phyloP scores from a whole-genome alignment of 2,329 filamentous ascomycete species.

The Pseudopyrenochaeta lycopersici region DNA sequence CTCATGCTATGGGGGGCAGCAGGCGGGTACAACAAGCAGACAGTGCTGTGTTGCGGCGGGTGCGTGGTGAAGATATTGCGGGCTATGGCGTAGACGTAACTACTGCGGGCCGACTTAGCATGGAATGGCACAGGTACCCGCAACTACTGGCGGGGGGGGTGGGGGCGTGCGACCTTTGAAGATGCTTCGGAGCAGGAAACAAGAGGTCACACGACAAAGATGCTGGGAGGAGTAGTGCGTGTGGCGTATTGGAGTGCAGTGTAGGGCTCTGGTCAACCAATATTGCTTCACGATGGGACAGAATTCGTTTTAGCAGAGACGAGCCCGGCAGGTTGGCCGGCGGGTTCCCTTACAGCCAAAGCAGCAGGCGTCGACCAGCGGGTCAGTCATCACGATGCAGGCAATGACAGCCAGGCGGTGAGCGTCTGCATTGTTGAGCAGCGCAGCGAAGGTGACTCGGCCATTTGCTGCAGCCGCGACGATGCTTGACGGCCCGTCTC shows the following conservation, averaged over 20 bases:
- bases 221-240: constrained; percentile 12
- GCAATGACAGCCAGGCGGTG: constrained; percentile 16
- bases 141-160: constrained; percentile 17
- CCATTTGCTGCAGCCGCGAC: background rate
- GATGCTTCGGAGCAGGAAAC: constrained; percentile 19
- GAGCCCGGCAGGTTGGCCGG: constrained; percentile 15
- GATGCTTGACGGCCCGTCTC: constrained; percentile 5
- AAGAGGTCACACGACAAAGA: constrained; percentile 20
- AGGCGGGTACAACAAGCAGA: constrained; percentile 20
- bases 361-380: constrained; percentile 13
- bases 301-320: constrained; percentile 5
- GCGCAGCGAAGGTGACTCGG: background rate
- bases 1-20: constrained; percentile 48
- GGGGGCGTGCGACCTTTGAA: constrained; percentile 27
- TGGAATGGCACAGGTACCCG: constrained; percentile 2
- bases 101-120: constrained; percentile 12
- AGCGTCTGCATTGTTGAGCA: constrained; percentile 14
- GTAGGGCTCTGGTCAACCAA: constrained; percentile 6
- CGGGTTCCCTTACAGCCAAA: constrained; percentile 6
- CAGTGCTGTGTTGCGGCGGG: constrained; percentile 12
- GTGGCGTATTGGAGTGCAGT: constrained; percentile 10
- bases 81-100: constrained; percentile 25
- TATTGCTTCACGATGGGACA: background rate
- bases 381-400: constrained; percentile 13
- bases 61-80: constrained; percentile 23